Conservation (phyloP, 257 asterid genomes). For the Echites panduratus region DNA sequence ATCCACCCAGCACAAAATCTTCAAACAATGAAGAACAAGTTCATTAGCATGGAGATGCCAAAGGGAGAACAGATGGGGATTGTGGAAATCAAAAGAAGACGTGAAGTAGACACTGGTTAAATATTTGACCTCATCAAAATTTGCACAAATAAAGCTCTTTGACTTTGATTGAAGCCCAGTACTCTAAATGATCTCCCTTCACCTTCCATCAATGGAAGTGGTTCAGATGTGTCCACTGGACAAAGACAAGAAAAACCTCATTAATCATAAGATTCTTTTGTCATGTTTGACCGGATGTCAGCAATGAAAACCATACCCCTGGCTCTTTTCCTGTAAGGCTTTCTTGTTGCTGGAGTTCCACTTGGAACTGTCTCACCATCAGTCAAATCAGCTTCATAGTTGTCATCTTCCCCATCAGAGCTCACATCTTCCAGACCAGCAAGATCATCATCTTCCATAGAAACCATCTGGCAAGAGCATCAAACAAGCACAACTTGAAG, state of each 20-base stretch:
- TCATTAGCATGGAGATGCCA: neutral
- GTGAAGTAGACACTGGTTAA: constrained; percentile 12
- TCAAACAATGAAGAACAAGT: neutral
- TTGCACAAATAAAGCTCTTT: constrained; percentile 84
- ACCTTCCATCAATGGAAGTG: constrained; percentile 92
- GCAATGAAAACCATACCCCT: constrained; percentile 55
- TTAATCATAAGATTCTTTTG: constrained; percentile 13
- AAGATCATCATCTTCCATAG: constrained; percentile 94
- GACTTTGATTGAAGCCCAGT: constrained; percentile 83
- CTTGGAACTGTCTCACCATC: constrained; percentile 71
- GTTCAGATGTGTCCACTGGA: constrained; percentile 59
- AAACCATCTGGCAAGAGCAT: constrained; percentile 63
- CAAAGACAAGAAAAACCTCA: constrained; percentile 19
- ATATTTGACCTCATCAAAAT: constrained; percentile 72
- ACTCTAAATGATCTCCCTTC: constrained; percentile 88
- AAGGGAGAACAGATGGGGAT: neutral
- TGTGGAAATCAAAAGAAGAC: constrained; percentile 12
- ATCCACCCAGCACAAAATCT: neutral
- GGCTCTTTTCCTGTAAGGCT: constrained; percentile 53
- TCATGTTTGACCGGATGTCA: neutral
- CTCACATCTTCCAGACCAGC: constrained; percentile 96
- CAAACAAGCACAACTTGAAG: neutral
- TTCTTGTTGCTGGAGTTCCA: constrained; percentile 60
- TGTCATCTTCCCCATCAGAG: constrained; percentile 93
- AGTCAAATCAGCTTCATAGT: constrained; percentile 82